Evolutionary conservation across 768 basidiomycete genomes (phyloP).

Genomic region (Suillus subaureus): DNA sequence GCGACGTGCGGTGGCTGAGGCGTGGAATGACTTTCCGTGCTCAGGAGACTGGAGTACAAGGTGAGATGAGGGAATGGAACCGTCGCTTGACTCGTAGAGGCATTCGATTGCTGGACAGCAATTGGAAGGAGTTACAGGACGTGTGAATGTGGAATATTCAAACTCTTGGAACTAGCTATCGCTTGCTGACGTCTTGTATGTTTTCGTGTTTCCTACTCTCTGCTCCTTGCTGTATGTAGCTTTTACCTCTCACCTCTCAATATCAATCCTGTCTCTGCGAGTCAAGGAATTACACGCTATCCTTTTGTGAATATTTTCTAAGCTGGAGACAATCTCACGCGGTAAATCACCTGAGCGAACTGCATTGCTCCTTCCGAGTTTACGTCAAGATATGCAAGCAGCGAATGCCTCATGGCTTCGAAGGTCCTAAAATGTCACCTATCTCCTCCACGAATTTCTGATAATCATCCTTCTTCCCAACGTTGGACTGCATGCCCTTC

Average conservation of each 20-base stretch:
- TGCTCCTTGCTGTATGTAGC: neutral
- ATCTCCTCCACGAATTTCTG: conserved; percentile 78
- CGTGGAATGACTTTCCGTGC: conserved; percentile 67
- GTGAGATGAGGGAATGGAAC: conserved; percentile 78
- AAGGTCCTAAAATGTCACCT: conserved; percentile 58
- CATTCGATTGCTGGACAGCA: conserved; percentile 67
- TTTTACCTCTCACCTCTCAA: neutral
- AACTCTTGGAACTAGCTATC: neutral
- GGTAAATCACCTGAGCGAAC: neutral
- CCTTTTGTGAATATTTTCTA: neutral
- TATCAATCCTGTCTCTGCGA: neutral
- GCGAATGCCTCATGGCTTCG: conserved; percentile 15
- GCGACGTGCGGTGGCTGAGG: conserved; percentile 75
- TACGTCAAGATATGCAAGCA: neutral
- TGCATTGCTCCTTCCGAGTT: neutral
- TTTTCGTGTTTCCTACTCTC: conserved; percentile 1
- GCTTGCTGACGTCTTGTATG: neutral
- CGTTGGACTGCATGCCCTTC: conserved; percentile 22
- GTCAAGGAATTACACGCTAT: neutral
- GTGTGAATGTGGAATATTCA: conserved; percentile 4
- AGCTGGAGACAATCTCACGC: neutral
- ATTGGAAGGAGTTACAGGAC: conserved; percentile 58
- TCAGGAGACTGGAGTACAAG: conserved; percentile 75
- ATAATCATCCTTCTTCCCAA: conserved; percentile 67
- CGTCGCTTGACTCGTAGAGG: conserved; percentile 57